Evolutionary conservation across 2,329 filamentous ascomycete genomes (phyloP).

Genomic region (Ilyonectria destructans): DNA sequence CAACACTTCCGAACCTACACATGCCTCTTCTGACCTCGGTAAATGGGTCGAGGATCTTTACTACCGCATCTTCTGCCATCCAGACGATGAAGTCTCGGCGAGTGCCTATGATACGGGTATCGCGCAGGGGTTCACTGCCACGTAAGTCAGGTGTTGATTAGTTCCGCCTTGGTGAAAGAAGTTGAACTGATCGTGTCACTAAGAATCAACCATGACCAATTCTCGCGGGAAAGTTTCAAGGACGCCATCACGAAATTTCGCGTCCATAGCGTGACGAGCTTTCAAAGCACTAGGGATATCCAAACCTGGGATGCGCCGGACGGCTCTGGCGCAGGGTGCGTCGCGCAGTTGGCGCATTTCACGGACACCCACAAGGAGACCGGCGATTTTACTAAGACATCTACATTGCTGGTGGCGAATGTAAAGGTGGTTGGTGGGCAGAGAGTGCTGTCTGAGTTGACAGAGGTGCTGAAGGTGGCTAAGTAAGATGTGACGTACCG

Average conservation of each 20-base stretch:
- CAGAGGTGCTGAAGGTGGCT: neutral
- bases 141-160: neutral
- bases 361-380: neutral
- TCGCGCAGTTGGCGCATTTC: neutral
- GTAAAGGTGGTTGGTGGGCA: neutral
- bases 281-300: neutral
- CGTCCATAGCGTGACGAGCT: neutral
- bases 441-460: neutral
- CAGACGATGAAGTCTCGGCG: neutral
- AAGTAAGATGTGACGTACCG: neutral
- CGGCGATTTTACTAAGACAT: neutral
- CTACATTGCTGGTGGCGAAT: neutral
- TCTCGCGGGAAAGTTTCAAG: neutral
- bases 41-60: slow-evolving; percentile 2
- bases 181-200: neutral
- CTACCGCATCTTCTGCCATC: neutral
- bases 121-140: neutral
- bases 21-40: neutral
- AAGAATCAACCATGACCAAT: slow-evolving; percentile 5
- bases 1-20: slow-evolving; percentile 1
- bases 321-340: neutral
- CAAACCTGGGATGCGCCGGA: neutral
- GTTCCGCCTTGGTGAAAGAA: neutral
- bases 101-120: neutral
- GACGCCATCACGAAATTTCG: neutral